Evolutionary conservation across 106 monocot genomes (phyloP), one percentile per base, ranked within the genome.

Genomic region (Allium sativum): DNA sequence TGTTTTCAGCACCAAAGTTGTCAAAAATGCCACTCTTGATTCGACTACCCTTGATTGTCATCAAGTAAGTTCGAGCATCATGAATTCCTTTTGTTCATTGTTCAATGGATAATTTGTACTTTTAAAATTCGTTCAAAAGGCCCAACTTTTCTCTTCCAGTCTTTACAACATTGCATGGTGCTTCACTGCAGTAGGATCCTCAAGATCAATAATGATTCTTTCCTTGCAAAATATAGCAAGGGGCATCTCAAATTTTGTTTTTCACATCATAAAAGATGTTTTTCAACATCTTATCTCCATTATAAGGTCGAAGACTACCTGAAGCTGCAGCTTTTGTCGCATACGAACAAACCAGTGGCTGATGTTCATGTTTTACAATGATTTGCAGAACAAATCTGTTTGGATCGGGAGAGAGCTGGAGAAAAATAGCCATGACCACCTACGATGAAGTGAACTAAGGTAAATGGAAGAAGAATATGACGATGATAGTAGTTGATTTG

Each of bases 241-340:
- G 51, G 83, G 83, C 42, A 56, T 69, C 52, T 95, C 90, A 77
- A 86, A 95, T n/a, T 70, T 86, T 90, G 50, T 86, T 86, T 72
- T 95, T 95, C 22, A 95, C 94, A 40, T 95, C 94, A 61, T 80
- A 79, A 70, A 95, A 95, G 51, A 95, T 95, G 74, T 73, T 76
- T 80, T 90, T 95, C 79, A 95, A 73, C 59, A 90, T 83, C 68
- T 95, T 80, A 72, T 93, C 93, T 76, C 88, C 93, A 51, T 82
- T 85, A 14, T 82, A 75, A 18, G 75, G 65, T 47, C 77, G 73
- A 15, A 73, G 61, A 6, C 53, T 45, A 62, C 72, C 10, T 59
- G 90, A 78, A 64, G 93, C 55, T 76, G 85, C 79, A n/a, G n/a
- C n/a, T 65, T 93, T 82, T 67, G 85, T 85, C 16, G 85, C 85